Conservation (phyloP, 352 stramenopile genomes). For the Pythium insidiosum region DNA sequence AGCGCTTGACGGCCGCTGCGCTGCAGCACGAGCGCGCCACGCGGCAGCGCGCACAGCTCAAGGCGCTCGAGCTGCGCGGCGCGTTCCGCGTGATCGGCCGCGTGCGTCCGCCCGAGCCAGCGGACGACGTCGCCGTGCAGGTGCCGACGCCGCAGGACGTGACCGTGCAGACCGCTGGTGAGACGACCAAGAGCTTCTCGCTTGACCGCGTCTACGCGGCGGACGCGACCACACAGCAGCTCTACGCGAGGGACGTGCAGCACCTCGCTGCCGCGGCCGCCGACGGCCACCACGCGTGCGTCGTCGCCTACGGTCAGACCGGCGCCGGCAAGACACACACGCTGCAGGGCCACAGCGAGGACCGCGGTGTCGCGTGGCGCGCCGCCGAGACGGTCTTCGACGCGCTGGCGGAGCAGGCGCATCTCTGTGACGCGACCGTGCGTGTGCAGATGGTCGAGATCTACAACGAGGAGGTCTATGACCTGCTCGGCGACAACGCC, state of each 20-base stretch:
- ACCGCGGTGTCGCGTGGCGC: constrained; percentile 32
- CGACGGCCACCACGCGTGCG: constrained; percentile 90
- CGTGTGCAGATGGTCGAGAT: constrained; percentile 71
- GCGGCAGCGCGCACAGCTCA: constrained; percentile 33
- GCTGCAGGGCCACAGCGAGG: constrained; percentile 19
- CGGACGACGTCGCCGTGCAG: neutral
- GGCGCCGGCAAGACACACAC: constrained; percentile 32
- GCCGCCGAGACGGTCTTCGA: constrained; percentile 38
- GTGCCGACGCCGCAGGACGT: constrained; percentile 5
- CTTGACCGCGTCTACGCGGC: constrained; percentile 84
- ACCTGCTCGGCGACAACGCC: constrained; percentile 30
- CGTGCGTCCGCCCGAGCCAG: constrained; percentile 36
- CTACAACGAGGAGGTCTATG: constrained; percentile 85
- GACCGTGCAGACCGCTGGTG: constrained; percentile 10
- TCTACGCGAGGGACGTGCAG: constrained; percentile 91
- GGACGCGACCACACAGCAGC: constrained; percentile 42
- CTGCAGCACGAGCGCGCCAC: constrained; percentile 44
- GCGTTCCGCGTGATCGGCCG: constrained; percentile 77
- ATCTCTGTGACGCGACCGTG: constrained; percentile 40
- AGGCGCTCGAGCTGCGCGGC: constrained; percentile 37
- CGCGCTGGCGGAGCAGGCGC: constrained; percentile 23
- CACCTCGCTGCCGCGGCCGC: constrained; percentile 84
- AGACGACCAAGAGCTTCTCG: constrained; percentile 44
- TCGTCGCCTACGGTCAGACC: constrained; percentile 93
- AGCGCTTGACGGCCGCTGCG: constrained; percentile 24